Percentiles rank a stretch among this genome's conserved stretches.
These are phyloP conservation scores for Mixia osmundae DNA, from an alignment of 1,284 basidiomycete genomes.

Conservation along the genomic window DNA sequence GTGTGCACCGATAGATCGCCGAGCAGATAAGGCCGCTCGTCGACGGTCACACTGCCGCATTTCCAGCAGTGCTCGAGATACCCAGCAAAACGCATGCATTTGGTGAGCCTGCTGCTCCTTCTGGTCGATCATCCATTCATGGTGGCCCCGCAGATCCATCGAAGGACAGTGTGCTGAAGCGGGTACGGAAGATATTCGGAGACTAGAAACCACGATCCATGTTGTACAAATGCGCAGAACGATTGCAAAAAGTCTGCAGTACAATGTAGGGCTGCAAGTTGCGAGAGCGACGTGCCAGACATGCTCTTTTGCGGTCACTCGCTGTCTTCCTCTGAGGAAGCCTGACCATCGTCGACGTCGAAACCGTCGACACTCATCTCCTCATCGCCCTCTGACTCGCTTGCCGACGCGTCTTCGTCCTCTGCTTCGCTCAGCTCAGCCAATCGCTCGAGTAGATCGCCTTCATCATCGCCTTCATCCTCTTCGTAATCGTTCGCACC, in stretches of 20 bases:
- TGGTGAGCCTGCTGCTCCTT: neutral
- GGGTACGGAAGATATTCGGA: constrained; percentile 88
- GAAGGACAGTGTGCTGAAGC: constrained; percentile 89
- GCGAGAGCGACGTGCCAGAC: neutral
- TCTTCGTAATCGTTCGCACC: constrained; percentile 12
- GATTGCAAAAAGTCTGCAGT: neutral
- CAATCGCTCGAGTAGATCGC: no score
- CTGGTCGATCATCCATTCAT: constrained; percentile 42
- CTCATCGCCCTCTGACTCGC: neutral
- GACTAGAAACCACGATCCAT: constrained; percentile 29
- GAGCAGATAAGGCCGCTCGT: constrained; percentile 91
- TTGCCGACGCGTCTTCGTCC: constrained; percentile 3
- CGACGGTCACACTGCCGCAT: constrained; percentile 83
- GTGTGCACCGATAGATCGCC: constrained; percentile 38
- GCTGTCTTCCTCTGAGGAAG: neutral
- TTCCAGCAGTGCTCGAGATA: constrained; percentile 67
- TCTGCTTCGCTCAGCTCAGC: constrained; percentile 5
- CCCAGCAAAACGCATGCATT: neutral
- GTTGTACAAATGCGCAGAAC: neutral
- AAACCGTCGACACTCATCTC: neutral
- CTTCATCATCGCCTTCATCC: constrained; percentile 8
- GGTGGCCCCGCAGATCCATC: constrained; percentile 62
- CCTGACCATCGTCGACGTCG: neutral
- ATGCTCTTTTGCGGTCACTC: neutral
- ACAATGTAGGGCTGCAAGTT: neutral